phyloP scores from a whole-genome alignment of 805 yeast species.

The Jamesozyma piceae region DNA sequence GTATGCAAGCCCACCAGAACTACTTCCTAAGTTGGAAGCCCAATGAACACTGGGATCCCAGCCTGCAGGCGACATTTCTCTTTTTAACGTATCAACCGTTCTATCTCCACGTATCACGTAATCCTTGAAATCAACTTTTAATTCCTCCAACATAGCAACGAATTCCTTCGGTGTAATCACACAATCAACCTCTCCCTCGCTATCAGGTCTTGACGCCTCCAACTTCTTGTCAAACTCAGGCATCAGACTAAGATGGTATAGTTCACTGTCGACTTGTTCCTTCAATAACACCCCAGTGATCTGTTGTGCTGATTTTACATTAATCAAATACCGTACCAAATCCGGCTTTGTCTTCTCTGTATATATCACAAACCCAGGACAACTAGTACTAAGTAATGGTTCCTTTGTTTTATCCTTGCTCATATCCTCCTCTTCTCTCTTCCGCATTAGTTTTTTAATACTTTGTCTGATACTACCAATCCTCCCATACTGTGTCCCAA shows the following conservation, averaged over 20 bases:
- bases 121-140: slow-evolving; percentile 32
- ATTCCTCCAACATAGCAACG: slow-evolving; percentile 57
- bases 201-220: slow-evolving; percentile 83
- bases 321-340: slow-evolving; percentile 58
- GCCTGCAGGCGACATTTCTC: slow-evolving; percentile 16
- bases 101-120: background rate
- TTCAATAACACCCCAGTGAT: slow-evolving; percentile 70
- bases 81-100: background rate
- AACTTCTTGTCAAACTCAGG: slow-evolving; percentile 96
- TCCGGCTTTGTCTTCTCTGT: slow-evolving; percentile 94
- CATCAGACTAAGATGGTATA: slow-evolving; percentile 84
- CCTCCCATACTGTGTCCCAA: slow-evolving; percentile 81
- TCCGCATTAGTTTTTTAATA: slow-evolving; percentile 30
- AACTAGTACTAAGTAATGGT: slow-evolving; percentile 62
- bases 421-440: slow-evolving; percentile 9
- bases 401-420: background rate
- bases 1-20: slow-evolving; percentile 84
- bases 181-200: slow-evolving; percentile 73
- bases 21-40: slow-evolving; percentile 67
- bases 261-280: slow-evolving; percentile 24
- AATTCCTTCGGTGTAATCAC: slow-evolving; percentile 88
- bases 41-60: slow-evolving; percentile 45
- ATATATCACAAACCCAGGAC: slow-evolving; percentile 96
- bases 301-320: slow-evolving; percentile 85
- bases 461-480: slow-evolving; percentile 50